These are phyloP conservation scores for Datisca glomerata DNA, from an alignment of 306 rosid genomes.

Conservation along the genomic window DNA sequence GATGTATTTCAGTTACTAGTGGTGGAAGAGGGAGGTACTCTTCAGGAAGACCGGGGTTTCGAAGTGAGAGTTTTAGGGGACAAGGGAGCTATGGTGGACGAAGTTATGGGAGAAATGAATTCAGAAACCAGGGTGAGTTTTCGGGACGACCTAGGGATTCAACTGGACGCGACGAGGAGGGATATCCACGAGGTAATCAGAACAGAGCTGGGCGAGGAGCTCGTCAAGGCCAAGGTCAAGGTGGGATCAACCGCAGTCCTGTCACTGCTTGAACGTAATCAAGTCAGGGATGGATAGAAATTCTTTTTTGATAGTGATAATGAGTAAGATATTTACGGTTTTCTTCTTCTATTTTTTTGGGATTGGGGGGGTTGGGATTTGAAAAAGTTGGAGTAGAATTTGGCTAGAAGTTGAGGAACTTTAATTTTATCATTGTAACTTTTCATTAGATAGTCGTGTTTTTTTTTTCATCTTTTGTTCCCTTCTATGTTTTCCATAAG, in stretches of 20 bases:
- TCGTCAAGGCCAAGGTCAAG: too few species aligned
- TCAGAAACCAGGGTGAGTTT: constrained; percentile 82
- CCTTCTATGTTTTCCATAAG: too few species aligned
- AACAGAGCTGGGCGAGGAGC: constrained; percentile 67
- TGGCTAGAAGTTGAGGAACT: not conserved
- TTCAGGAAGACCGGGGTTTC: constrained; percentile 69
- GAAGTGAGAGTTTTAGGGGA: constrained; percentile 56
- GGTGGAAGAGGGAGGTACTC: constrained; percentile 84
- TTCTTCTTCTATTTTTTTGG: not conserved
- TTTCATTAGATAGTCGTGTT: too few species aligned
- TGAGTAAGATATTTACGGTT: constrained; percentile 12
- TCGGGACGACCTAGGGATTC: constrained; percentile 46
- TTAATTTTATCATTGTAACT: not conserved
- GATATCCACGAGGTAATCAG: constrained; percentile 54
- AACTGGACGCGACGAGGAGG: constrained; percentile 40
- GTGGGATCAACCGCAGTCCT: constrained; percentile 32
- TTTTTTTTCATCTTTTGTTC: too few species aligned
- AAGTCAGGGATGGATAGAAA: constrained; percentile 23
- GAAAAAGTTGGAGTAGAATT: not conserved
- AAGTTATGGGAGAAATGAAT: constrained; percentile 69
- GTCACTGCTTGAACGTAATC: constrained; percentile 20
- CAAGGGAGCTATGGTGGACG: constrained; percentile 68
- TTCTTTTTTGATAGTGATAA: constrained; percentile 31
- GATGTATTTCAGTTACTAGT: constrained; percentile 38
- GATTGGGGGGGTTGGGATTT: not conserved